phyloP scores from a whole-genome alignment of 2,329 filamentous ascomycete species.

The Colletotrichum tanaceti region DNA sequence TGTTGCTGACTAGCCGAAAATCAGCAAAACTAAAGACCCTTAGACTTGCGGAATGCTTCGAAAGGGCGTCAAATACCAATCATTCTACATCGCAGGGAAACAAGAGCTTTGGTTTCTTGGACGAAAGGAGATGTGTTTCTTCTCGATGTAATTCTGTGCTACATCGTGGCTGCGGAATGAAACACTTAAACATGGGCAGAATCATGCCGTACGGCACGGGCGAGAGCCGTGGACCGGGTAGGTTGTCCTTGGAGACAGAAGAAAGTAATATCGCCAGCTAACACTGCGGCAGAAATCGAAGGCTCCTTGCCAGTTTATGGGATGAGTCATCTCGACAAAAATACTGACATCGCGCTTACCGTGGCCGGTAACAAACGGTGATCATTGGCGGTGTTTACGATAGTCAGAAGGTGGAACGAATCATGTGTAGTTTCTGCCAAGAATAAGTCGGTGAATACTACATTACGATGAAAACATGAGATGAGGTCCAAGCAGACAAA shows the following conservation, averaged over 20 bases:
- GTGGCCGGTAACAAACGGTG: neutral
- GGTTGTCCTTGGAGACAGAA: neutral
- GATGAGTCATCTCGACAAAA: constrained; percentile 28
- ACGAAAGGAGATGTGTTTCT: constrained; percentile 43
- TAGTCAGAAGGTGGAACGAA: neutral
- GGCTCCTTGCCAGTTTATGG: constrained; percentile 44
- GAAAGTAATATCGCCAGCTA: neutral
- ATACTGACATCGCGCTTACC: neutral
- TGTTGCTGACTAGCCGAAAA: too few relatives aligned
- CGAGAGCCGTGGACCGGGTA: constrained; percentile 44
- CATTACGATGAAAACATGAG: too few relatives aligned
- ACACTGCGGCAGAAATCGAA: constrained; percentile 13
- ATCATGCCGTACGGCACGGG: constrained; percentile 45
- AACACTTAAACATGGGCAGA: constrained; percentile 31
- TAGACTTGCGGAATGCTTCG: too few relatives aligned
- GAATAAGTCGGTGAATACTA: too few relatives aligned
- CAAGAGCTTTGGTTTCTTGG: constrained; percentile 41
- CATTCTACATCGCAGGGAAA: too few relatives aligned
- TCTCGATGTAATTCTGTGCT: constrained; percentile 41
- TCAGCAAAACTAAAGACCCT: too few relatives aligned
- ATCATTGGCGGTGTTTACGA: too few relatives aligned
- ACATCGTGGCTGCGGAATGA: neutral
- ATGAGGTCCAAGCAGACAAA: too few relatives aligned
- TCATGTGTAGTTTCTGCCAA: too few relatives aligned
- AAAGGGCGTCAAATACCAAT: too few relatives aligned